Evolutionary conservation across 1,284 basidiomycete genomes (phyloP).

Genomic region (Marasmius oreades): DNA sequence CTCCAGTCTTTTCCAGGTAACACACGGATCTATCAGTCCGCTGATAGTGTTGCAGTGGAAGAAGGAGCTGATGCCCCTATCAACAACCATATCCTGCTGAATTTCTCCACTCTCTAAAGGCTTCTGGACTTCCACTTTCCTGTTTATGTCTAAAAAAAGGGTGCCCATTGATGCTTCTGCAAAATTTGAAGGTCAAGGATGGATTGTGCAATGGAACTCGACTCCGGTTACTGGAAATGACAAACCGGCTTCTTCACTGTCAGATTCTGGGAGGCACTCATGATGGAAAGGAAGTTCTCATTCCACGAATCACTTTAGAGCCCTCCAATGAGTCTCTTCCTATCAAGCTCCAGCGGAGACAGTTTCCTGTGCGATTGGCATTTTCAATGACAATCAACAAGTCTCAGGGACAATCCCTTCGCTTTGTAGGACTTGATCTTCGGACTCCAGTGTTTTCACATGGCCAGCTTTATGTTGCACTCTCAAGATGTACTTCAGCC

Average conservation of each 20-base stretch:
- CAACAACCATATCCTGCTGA: no score
- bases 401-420: slow-evolving; percentile 32
- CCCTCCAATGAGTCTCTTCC: neutral
- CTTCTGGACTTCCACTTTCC: neutral
- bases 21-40: no score
- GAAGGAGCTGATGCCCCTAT: no score
- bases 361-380: slow-evolving; percentile 31
- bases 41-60: no score
- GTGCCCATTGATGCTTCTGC: neutral
- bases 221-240: neutral
- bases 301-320: neutral
- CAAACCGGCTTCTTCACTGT: neutral
- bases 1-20: no score
- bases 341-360: slow-evolving; percentile 18
- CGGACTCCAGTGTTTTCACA: slow-evolving; percentile 29
- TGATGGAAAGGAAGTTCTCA: neutral
- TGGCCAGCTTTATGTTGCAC: slow-evolving; percentile 31
- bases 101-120: no score
- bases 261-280: neutral
- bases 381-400: slow-evolving; percentile 38
- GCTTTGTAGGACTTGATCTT: slow-evolving; percentile 25
- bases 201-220: neutral
- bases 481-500: slow-evolving; percentile 22
- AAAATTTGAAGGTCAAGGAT: neutral
- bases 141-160: neutral